These are phyloP conservation scores for Exsudoporus floridanus DNA, from an alignment of 1,284 basidiomycete genomes.

Conservation along the genomic window DNA sequence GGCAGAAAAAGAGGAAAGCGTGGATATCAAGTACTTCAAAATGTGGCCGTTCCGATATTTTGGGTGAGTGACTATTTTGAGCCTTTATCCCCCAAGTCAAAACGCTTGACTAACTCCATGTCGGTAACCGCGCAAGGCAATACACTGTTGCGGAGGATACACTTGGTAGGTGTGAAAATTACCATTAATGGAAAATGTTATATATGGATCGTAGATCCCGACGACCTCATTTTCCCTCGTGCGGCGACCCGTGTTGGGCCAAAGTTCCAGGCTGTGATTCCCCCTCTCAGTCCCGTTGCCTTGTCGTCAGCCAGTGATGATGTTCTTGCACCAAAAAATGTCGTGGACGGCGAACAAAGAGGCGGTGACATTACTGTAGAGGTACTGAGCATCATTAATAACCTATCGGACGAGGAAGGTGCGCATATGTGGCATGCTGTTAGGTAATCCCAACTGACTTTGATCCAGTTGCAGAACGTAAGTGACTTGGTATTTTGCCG, in stretches of 20 bases:
- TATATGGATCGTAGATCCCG: conserved; percentile 61
- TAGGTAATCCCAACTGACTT: conserved; percentile 21
- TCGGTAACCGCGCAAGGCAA: conserved; percentile 49
- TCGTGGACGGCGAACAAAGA: conserved; percentile 49
- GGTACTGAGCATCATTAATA: conserved; percentile 60
- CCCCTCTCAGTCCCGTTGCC: conserved; percentile 40
- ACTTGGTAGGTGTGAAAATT: conserved; percentile 55
- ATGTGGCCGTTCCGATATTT: conserved; percentile 98
- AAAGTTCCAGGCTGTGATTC: conserved; percentile 78
- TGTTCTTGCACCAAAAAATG: conserved; percentile 12
- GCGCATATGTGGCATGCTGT: conserved; percentile 25
- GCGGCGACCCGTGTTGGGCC: conserved; percentile 84
- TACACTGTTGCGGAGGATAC: conserved; percentile 91
- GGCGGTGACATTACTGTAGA: conserved; percentile 77
- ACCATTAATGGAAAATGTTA: conserved; percentile 22
- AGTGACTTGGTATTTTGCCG: conserved; percentile 10
- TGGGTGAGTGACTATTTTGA: conserved; percentile 58
- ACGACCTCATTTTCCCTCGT: conserved; percentile 93
- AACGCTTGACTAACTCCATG: conserved; percentile 9
- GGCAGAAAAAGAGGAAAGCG: conserved; percentile 73
- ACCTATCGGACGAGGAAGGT: conserved; percentile 67
- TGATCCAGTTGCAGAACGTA: conserved; percentile 29
- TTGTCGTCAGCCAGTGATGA: conserved; percentile 36
- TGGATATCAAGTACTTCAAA: conserved; percentile 79
- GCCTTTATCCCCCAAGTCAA: conserved; percentile 1